Percentiles rank a stretch among this genome's conserved stretches.
These are phyloP conservation scores for Scheffersomyces quercinus DNA, from an alignment of 1,139 yeast species.

Conservation along the genomic window DNA sequence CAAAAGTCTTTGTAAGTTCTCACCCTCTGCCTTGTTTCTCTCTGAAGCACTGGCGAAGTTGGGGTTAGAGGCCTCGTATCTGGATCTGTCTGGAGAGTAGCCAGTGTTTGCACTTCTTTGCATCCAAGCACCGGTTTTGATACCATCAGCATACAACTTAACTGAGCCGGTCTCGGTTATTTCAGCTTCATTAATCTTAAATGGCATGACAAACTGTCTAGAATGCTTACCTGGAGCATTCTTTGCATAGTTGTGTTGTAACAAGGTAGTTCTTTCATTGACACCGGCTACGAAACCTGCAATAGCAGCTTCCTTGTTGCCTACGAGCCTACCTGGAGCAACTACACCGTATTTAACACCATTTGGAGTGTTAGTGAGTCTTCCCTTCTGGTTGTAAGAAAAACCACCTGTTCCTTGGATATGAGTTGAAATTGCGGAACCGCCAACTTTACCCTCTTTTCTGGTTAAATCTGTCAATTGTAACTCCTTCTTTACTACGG, in stretches of 20 bases:
- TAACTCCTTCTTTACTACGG: conserved; percentile 20
- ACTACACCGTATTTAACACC: conserved; percentile 63
- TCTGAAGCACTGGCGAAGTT: conserved; percentile 34
- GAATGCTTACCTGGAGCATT: conserved; percentile 46
- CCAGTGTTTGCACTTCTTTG: conserved; percentile 21
- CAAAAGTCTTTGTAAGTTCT: conserved; percentile 35
- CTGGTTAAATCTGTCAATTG: conserved; percentile 24
- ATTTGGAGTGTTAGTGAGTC: conserved; percentile 71
- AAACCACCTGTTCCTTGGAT: conserved; percentile 74
- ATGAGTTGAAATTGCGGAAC: conserved; percentile 10
- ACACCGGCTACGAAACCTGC: conserved; percentile 69
- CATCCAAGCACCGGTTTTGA: conserved; percentile 45
- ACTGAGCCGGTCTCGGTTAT: conserved; percentile 38
- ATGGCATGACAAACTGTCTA: conserved; percentile 48
- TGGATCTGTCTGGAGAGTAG: conserved; percentile 16
- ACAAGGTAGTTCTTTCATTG: conserved; percentile 38
- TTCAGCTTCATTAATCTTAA: conserved; percentile 43
- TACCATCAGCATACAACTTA: conserved; percentile 42
- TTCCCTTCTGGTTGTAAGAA: conserved; percentile 69
- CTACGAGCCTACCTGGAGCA: conserved; percentile 71
- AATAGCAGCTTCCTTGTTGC: conserved; percentile 57
- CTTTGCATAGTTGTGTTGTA: conserved; percentile 43
- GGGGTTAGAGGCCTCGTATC: conserved; percentile 34
- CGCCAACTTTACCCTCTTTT: conserved; percentile 12
- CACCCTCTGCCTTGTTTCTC: conserved; percentile 36